phyloP scores from a whole-genome alignment of 2,329 filamentous ascomycete species.

The Pezicula rhizophila region DNA sequence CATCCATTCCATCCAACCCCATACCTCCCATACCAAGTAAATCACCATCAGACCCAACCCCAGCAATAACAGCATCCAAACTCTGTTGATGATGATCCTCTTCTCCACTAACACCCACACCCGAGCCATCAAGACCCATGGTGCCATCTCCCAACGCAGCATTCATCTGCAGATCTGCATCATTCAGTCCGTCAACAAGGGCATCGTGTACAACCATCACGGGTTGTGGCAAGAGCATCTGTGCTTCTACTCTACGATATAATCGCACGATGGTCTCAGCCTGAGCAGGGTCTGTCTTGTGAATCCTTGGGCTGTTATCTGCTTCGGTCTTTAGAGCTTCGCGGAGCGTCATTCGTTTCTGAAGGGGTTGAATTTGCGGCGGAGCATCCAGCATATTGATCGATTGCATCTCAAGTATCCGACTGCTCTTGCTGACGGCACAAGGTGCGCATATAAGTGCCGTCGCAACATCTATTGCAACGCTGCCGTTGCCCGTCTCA shows the following conservation, averaged over 20 bases:
- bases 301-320: constrained; percentile 20
- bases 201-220: constrained; percentile 6
- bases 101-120: background rate
- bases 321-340: constrained; percentile 25
- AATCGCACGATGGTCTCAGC: constrained; percentile 25
- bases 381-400: constrained; percentile 8
- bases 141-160: constrained; percentile 1
- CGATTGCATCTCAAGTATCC: constrained; percentile 7
- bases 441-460: constrained; percentile 65
- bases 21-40: background rate
- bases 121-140: background rate
- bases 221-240: constrained; percentile 13
- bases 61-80: constrained; percentile 1
- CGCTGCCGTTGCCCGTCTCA: constrained; percentile 49
- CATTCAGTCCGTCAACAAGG: constrained; percentile 3
- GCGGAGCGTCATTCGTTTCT: constrained; percentile 24
- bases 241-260: constrained; percentile 25
- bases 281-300: constrained; percentile 18
- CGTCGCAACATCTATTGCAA: constrained; percentile 63
- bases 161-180: constrained; percentile 8
- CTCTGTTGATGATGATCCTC: constrained; percentile 1
- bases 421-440: constrained; percentile 24
- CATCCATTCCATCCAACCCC: background rate
- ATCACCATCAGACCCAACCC: background rate
- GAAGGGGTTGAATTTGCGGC: constrained; percentile 8